Conservation (phyloP, 2,329 filamentous ascomycete species). For the Ceratocystis harringtonii region DNA sequence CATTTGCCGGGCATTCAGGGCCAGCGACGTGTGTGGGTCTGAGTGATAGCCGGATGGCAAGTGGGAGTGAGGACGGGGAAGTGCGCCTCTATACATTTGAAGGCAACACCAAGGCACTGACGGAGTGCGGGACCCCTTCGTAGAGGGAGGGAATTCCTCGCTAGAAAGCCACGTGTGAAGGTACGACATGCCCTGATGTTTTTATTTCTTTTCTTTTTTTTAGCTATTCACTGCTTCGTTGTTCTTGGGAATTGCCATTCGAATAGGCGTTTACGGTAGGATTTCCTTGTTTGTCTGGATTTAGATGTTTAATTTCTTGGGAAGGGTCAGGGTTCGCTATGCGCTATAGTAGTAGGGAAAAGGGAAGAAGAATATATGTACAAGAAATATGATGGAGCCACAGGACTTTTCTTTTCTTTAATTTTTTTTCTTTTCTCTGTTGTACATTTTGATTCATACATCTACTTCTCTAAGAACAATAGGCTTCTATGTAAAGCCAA, state of each 20-base stretch:
- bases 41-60: conserved; percentile 78
- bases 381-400: conserved; percentile 1
- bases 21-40: conserved; percentile 88
- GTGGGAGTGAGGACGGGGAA: conserved; percentile 85
- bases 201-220: neutral
- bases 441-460: neutral
- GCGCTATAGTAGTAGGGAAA: neutral
- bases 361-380: neutral
- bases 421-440: neutral
- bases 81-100: conserved; percentile 72
- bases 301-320: conserved; percentile 1
- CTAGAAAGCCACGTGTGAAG: neutral
- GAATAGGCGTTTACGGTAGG: neutral
- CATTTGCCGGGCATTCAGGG: conserved; percentile 77
- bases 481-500: too few relatives aligned
- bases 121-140: conserved; percentile 37
- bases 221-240: neutral
- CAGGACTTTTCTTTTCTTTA: neutral
- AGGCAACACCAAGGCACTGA: conserved; percentile 30
- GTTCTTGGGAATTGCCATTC: neutral
- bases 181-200: neutral
- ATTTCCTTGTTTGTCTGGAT: conserved; percentile 2
- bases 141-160: conserved; percentile 20
- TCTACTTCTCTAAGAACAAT: neutral
- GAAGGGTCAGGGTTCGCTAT: neutral